Percentiles rank a stretch among this genome's conserved stretches.
Conservation (phyloP, 176 grass and related monocot species). For the Echinochloa phyllopogon region DNA sequence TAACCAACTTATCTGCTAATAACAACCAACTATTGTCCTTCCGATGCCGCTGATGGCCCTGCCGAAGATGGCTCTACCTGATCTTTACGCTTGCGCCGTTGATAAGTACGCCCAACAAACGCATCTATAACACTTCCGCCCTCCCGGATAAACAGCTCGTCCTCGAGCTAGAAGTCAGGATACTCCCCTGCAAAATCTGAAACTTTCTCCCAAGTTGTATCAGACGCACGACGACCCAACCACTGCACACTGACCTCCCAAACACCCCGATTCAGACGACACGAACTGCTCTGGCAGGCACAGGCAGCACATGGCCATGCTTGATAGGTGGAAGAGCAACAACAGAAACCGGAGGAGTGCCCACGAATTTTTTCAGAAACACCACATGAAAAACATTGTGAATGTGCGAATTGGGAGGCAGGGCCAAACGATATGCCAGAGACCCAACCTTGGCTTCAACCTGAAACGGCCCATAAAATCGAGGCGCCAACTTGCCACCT, state of each 20-base stretch:
- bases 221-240: background rate
- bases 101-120: too few species aligned
- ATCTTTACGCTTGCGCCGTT: too few species aligned
- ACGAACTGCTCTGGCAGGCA: rapidly evolving
- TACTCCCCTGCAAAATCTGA: background rate
- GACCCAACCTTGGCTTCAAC: background rate
- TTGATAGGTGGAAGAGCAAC: background rate
- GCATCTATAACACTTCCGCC: background rate
- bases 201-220: background rate
- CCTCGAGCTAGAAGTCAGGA: background rate
- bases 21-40: too few species aligned
- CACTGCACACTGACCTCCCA: background rate
- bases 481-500: background rate
- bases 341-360: background rate
- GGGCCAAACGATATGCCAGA: background rate
- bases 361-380: background rate
- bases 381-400: background rate
- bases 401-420: background rate
- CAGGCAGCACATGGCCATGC: background rate
- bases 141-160: background rate
- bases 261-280: too few species aligned
- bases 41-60: too few species aligned
- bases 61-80: too few species aligned
- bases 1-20: too few species aligned
- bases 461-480: background rate